A percentile compares a stretch with the other conserved stretches of the same genome.
phyloP scores from a whole-genome alignment of 208 protist species.

The Acanthamoeba divionensis region DNA sequence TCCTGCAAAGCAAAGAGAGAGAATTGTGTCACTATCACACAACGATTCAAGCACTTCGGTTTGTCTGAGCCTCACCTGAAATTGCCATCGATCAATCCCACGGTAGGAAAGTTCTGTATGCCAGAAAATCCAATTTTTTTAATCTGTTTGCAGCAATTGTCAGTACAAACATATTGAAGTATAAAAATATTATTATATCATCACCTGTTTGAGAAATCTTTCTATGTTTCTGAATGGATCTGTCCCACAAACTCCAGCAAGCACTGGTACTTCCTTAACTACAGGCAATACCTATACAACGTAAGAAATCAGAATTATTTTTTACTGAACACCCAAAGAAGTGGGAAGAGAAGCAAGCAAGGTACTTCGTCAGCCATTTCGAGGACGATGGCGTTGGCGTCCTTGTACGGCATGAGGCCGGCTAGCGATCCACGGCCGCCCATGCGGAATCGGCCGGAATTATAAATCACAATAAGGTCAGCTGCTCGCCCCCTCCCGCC shows the following conservation, averaged over 20 bases:
- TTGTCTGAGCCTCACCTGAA: slow-evolving; percentile 33
- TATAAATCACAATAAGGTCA: slow-evolving; percentile 43
- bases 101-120: slow-evolving; percentile 48
- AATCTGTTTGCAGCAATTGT: not conserved
- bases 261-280: slow-evolving; percentile 18
- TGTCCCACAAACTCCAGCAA: not conserved
- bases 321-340: not conserved
- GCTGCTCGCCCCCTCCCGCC: not conserved
- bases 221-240: slow-evolving; percentile 43
- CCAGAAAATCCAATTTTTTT: slow-evolving; percentile 34
- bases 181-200: not conserved
- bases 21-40: too few relatives aligned
- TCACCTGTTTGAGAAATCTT: not conserved
- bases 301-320: not conserved
- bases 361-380: slow-evolving; percentile 29
- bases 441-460: slow-evolving; percentile 40
- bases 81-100: slow-evolving; percentile 43
- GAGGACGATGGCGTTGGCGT: slow-evolving; percentile 30
- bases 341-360: not conserved
- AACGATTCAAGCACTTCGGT: too few relatives aligned
- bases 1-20: not conserved
- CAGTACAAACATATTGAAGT: not conserved
- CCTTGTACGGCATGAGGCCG: slow-evolving; percentile 43
- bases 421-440: slow-evolving; percentile 11
- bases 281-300: not conserved